Evolutionary conservation across 2,329 filamentous ascomycete species (phyloP).

Genomic region (Diplocarpon mali): DNA sequence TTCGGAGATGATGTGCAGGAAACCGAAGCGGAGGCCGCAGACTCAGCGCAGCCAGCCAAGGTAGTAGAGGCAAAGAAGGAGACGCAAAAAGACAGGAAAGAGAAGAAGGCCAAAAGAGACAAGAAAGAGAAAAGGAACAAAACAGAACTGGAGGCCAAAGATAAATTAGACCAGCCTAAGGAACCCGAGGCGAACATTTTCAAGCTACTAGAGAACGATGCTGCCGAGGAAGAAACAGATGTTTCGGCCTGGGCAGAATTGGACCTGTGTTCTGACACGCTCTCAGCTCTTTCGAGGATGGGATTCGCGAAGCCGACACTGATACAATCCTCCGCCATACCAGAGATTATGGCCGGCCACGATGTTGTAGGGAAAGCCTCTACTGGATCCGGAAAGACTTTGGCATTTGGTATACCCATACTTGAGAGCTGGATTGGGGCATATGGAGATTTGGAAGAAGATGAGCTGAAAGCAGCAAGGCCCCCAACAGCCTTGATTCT

Average conservation of each 20-base stretch:
- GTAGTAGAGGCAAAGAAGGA: constrained; percentile 20
- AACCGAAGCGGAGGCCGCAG: constrained; percentile 15
- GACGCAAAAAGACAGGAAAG: constrained; percentile 20
- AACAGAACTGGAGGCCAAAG: constrained; percentile 20
- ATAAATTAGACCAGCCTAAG: constrained; percentile 24
- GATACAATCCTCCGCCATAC: constrained; percentile 73
- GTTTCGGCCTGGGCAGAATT: constrained; percentile 71
- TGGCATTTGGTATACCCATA: constrained; percentile 91
- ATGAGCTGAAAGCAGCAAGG: constrained; percentile 29
- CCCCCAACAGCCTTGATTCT: constrained; percentile 67
- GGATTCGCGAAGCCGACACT: constrained; percentile 71
- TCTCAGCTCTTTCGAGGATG: constrained; percentile 66
- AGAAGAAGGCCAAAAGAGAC: constrained; percentile 23
- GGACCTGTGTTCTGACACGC: constrained; percentile 57
- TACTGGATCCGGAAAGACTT: constrained; percentile 91
- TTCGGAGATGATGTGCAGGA: constrained; percentile 40
- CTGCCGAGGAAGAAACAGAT: constrained; percentile 51
- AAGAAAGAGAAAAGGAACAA: constrained; percentile 20
- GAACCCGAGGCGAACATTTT: constrained; percentile 23
- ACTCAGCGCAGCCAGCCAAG: constrained; percentile 17
- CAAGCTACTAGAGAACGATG: constrained; percentile 38
- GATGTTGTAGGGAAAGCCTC: constrained; percentile 94
- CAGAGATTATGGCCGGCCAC: constrained; percentile 68
- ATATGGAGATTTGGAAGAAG: constrained; percentile 31
- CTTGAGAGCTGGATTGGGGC: constrained; percentile 67